Evolutionary conservation across 2,329 filamentous ascomycete species (phyloP), one percentile per base, ranked within the genome.

Genomic region (Cyphellophora europaea): DNA sequence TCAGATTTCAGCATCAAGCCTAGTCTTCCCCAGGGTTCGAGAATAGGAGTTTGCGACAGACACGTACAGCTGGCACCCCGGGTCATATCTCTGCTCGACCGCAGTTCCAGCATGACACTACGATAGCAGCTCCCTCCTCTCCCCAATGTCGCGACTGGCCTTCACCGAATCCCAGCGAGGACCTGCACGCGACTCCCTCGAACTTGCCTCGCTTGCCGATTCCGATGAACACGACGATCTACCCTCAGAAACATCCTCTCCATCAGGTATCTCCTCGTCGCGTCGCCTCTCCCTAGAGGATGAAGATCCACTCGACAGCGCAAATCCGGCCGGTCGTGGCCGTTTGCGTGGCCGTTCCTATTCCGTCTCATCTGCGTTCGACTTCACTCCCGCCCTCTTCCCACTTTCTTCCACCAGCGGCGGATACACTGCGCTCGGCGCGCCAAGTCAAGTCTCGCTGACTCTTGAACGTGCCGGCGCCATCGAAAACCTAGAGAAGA

Each of bases 161-260:
- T 49, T 49, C 38, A 31, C 44, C 15, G 42, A 40, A 36, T 31
- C 43, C 30, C 43, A 48, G 32, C 38, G 42, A 42, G 32, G 42
- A 10, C 36, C 65, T 10, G 64, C 76, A 42, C 84, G 91, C 64
- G 91, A 98, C 70, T 96, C 89, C 30, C 77, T 98, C 53, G 91
- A 98, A 67, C 81, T 98, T 39, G 91, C 88, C 41, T 95, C 88
- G 35, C 77, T 98, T 45, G 91, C 89, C 41, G 93, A 86, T 43
- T 86, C 82, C 49, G 74, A 71, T 34, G 72, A 71, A 43, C 74
- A 73, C 32, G 71, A 71, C 8, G 75, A 80, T 30, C 66, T 72
- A n/a, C 44, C 37, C 14, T 82, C 80, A 11, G 74, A 81, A 37
- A 69, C 69, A 27, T 94, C 87, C 21, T 82, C 77, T 3, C 74